phyloP scores from a whole-genome alignment of 2,329 filamentous ascomycete species.

The Colletotrichum sp. region DNA sequence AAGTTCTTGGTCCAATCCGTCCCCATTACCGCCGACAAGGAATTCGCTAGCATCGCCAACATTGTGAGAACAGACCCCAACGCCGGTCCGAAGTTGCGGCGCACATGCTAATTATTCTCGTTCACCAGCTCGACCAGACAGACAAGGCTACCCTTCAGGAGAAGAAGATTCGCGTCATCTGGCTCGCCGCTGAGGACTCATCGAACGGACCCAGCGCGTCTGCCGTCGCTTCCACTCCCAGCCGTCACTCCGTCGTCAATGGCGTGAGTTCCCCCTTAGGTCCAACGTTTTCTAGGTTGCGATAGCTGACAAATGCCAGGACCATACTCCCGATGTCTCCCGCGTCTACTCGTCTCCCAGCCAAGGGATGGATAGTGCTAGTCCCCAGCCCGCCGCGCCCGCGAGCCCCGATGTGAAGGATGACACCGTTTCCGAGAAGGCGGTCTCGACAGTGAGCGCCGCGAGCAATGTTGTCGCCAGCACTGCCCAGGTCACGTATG shows the following conservation, averaged over 20 bases:
- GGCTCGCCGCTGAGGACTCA: conserved; percentile 69
- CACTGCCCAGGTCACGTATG: conserved; percentile 43
- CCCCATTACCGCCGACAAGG: conserved; percentile 80
- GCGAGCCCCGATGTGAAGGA: conserved; percentile 38
- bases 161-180: conserved; percentile 93
- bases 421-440: conserved; percentile 29
- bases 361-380: conserved; percentile 31
- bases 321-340: conserved; percentile 49
- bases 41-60: conserved; percentile 75
- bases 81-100: background rate
- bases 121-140: conserved; percentile 74
- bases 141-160: conserved; percentile 84
- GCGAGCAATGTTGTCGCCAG: conserved; percentile 56
- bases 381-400: conserved; percentile 28
- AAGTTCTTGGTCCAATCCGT: conserved; percentile 98
- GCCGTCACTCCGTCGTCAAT: conserved; percentile 42
- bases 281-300: background rate
- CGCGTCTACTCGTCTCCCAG: conserved; percentile 51
- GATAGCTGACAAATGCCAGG: conserved; percentile 28
- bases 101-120: conserved; percentile 10
- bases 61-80: conserved; percentile 28
- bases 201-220: conserved; percentile 23
- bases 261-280: conserved; percentile 24
- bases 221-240: conserved; percentile 41
- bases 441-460: conserved; percentile 37